Base-by-base conservation (phyloP, 495 filamentous ascomycete species). In the Aspergillus heteromorphus region DNA sequence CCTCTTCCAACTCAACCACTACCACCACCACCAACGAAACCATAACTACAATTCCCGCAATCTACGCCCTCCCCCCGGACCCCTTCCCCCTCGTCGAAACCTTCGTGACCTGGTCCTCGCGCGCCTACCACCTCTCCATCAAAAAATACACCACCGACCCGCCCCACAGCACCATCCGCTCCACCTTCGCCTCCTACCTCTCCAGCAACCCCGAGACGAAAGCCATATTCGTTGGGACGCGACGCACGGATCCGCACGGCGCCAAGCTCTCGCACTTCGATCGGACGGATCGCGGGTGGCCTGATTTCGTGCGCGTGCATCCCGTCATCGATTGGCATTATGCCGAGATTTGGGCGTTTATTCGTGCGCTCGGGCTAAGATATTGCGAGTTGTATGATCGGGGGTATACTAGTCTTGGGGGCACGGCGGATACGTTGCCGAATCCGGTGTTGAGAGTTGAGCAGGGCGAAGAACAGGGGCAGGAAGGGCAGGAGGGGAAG, bases 301-400 rank as follows among this genome's bases (percentile, higher is more conserved):
- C 93, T 20, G 71, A 78, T 51, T 96, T 98, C 63, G 91, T 97
- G 84, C 79, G 93, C 42, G 76, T 96, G 38, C 91, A 97, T 73
- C 93, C 93, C 0, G 87, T 98, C 8, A 89, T 98, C 64, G 93
- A 97, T 64, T 97, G 93, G 95, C 88, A 92, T 67, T 98, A 96
- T 73, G 83, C 83, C 14, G 92, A 97, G 69, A 91, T 98, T 53
- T 96, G 93, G 95, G 80, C 85, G 5, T 97, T 97, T 61, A 88
- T 96, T 56, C 82, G 89, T 13, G 82, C 87, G 56, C 69, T 97
- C 21, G 75, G 80, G 1, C 79, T 97, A 17, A 79, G 81, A 14
- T 98, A 92, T 60, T 98, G 93, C 65, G 69, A 75, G 13, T 78
- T 98, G 6, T 98, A 98, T 66, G 87, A 96, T 63, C 75, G 75